Conservation (phyloP, 768 basidiomycete genomes). For the Termitomyces titanicus region DNA sequence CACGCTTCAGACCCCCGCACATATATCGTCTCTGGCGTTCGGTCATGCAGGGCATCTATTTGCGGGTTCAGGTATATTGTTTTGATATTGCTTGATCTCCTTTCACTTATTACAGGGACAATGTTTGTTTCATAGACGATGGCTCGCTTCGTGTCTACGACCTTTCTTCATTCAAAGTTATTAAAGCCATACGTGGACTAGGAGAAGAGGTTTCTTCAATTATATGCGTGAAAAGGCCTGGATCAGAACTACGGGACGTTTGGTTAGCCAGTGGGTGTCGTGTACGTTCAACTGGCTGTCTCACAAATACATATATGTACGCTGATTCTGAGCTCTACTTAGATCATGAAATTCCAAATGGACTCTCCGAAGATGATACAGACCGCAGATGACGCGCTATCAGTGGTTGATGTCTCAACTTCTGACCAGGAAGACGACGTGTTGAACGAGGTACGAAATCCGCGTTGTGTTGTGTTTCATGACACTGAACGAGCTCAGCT, state of each 20-base stretch:
- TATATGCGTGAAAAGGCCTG: constrained; percentile 37
- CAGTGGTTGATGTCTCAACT: constrained; percentile 42
- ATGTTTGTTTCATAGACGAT: constrained; percentile 43
- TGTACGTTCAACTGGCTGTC: constrained; percentile 31
- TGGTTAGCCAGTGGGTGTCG: constrained; percentile 67
- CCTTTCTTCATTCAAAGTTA: constrained; percentile 53
- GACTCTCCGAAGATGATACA: constrained; percentile 51
- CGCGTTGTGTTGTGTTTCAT: not conserved
- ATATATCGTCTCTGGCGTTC: constrained; percentile 52
- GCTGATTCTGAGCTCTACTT: not conserved
- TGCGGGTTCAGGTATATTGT: constrained; percentile 65
- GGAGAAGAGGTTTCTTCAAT: constrained; percentile 63
- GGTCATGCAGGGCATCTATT: constrained; percentile 46
- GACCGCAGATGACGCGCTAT: constrained; percentile 43
- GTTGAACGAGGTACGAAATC: constrained; percentile 60
- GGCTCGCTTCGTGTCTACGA: constrained; percentile 68
- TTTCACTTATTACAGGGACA: not conserved
- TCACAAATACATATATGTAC: not conserved
- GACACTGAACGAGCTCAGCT: constrained; percentile 33
- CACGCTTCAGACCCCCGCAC: constrained; percentile 39
- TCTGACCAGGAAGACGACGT: constrained; percentile 44
- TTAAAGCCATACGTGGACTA: constrained; percentile 59
- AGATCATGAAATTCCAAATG: constrained; percentile 46
- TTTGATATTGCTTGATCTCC: not conserved
- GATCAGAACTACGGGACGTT: constrained; percentile 40